Percentiles rank a stretch among this genome's conserved stretches.
phyloP scores from a whole-genome alignment of 2,329 filamentous ascomycete species.

The Xylaria digitata region DNA sequence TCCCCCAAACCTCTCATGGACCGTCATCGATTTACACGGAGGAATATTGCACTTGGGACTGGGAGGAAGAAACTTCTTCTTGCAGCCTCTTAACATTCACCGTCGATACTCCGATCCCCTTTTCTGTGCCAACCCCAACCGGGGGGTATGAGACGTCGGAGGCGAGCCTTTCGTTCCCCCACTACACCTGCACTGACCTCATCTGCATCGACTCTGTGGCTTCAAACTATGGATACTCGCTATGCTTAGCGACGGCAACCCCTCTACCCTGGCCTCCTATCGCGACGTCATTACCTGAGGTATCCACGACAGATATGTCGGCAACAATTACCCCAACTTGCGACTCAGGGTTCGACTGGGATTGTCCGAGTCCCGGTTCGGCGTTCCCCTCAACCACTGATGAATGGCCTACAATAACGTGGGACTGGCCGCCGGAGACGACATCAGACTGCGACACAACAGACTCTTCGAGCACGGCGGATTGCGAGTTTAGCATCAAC shows the following conservation, averaged over 20 bases:
- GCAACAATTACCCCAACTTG: constrained; percentile 9
- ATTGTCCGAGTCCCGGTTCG: constrained; percentile 1
- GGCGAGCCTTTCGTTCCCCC: constrained; percentile 17
- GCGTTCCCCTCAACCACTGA: background rate
- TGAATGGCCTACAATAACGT: constrained; percentile 12
- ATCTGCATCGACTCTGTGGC: constrained; percentile 34
- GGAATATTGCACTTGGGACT: constrained; percentile 33
- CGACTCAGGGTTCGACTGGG: constrained; percentile 18
- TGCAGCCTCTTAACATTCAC: constrained; percentile 28
- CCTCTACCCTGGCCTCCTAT: constrained; percentile 2
- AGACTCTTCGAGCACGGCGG: background rate
- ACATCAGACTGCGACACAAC: constrained; percentile 28
- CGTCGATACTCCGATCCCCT: constrained; percentile 15
- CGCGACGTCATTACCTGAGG: background rate
- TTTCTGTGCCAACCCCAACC: constrained; percentile 21
- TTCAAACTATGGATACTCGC: constrained; percentile 25
- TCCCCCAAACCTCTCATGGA: constrained; percentile 1
- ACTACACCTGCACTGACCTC: constrained; percentile 34
- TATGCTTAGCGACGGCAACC: constrained; percentile 20
- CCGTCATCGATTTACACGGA: constrained; percentile 12
- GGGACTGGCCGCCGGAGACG: constrained; percentile 11
- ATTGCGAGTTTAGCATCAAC: constrained; percentile 5
- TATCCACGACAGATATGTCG: constrained; percentile 1
- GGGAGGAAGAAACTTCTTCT: constrained; percentile 9
- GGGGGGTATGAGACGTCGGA: constrained; percentile 31